Evolutionary conservation across 495 filamentous ascomycete species (phyloP), one percentile per base, ranked within the genome.

Genomic region (Daldinia loculata): DNA sequence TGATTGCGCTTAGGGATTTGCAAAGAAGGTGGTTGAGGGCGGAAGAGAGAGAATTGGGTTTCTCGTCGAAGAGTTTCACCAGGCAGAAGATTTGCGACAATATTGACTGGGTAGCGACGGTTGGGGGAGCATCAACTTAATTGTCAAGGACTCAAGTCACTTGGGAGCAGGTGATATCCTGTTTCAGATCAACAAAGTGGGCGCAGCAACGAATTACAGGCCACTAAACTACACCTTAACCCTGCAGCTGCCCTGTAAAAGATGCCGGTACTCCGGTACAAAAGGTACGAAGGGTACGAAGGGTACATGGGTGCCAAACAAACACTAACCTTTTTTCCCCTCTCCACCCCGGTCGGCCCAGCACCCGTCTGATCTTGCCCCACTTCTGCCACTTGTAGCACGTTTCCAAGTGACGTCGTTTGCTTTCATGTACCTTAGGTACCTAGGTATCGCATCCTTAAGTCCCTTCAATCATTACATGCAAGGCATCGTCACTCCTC

Each of bases 121-220:
- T 19, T 22, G 32, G 17, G n/a, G 27, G 41, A 56, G 15, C 29
- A 56, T 34, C 19, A 36, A 24, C 26, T 56, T 56, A 65, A 66
- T 59, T 52, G 45, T 43, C 48, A 43, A 56, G 56, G 43, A 67
- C 50, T 45, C 15, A 56, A 61, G 48, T 61, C 24, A 55, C 56
- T 55, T 32, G 36, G n/a, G 52, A 56, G 70, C 70, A 72, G 70
- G 41, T 69, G 70, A 72, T 72, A 62, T 62, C 32, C 52, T 59
- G 70, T 73, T 73, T 73, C 70, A 73, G 52, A 56, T 73, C 70
- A 66, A 66, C 62, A 69, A 69, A 66, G 70, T 36, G 43, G 70
- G 70, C 70, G 70, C 61, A 73, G 70, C 58, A 73, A 15, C 67
- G 55, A 66, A 73, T 73, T 58, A 56, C 34, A 36, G 41, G 60